Evolutionary conservation across 2,329 filamentous ascomycete genomes (phyloP).

Genomic region (Hypoxylon sp.): DNA sequence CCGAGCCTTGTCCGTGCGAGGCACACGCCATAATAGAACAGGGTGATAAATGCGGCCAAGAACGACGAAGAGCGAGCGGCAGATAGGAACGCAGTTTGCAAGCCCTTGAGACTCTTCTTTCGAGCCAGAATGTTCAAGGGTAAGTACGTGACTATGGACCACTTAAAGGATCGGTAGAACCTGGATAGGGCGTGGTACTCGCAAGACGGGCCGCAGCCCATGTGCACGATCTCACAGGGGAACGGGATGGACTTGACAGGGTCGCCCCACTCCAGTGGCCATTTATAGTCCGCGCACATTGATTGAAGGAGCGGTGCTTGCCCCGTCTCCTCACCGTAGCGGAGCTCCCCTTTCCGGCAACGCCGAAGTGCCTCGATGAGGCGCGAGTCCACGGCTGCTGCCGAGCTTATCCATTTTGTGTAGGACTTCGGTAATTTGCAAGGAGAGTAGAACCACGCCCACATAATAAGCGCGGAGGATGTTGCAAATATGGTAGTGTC

Average conservation of each 20-base stretch:
- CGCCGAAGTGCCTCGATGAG: slow-evolving; percentile 81
- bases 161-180: slow-evolving; percentile 78
- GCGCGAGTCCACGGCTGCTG: slow-evolving; percentile 80
- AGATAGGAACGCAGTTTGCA: slow-evolving; percentile 67
- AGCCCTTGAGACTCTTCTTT: slow-evolving; percentile 62
- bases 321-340: slow-evolving; percentile 81
- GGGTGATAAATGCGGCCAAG: slow-evolving; percentile 80
- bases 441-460: slow-evolving; percentile 87
- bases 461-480: slow-evolving; percentile 85
- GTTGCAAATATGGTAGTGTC: slow-evolving; percentile 80
- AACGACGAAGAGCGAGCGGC: slow-evolving; percentile 82
- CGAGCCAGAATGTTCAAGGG: slow-evolving; percentile 77
- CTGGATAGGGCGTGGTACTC: slow-evolving; percentile 80
- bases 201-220: slow-evolving; percentile 80
- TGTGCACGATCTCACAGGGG: slow-evolving; percentile 87
- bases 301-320: slow-evolving; percentile 76
- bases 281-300: slow-evolving; percentile 80
- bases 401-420: slow-evolving; percentile 84
- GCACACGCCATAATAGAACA: slow-evolving; percentile 91
- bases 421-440: slow-evolving; percentile 79
- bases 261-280: slow-evolving; percentile 80
- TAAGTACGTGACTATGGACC: slow-evolving; percentile 82
- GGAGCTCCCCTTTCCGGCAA: slow-evolving; percentile 72
- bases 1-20: slow-evolving; percentile 81
- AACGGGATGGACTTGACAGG: slow-evolving; percentile 78